A percentile compares a stretch with the other conserved stretches of the same genome.
Conservation (phyloP, 768 basidiomycete species). For the Agrocybe pediades region DNA sequence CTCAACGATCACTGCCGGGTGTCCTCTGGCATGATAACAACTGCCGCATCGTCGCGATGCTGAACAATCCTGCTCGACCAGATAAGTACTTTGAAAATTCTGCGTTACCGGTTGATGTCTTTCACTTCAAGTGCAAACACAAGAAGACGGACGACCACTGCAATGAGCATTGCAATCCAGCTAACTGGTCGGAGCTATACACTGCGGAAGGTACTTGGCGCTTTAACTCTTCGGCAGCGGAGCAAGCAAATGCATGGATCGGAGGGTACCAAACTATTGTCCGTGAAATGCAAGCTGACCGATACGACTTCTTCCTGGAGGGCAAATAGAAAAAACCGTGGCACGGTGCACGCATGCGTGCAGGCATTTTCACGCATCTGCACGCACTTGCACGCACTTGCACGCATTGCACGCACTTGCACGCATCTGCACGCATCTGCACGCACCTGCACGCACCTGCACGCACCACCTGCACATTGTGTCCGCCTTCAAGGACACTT, state of each 20-base stretch:
- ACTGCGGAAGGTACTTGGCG: slow-evolving; percentile 29
- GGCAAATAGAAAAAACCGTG: no score
- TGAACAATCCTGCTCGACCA: slow-evolving; percentile 1
- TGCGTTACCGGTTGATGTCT: slow-evolving; percentile 34
- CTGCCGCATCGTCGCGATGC: slow-evolving; percentile 16
- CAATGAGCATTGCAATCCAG: slow-evolving; percentile 29
- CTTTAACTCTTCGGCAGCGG: slow-evolving; percentile 42
- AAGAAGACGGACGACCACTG: slow-evolving; percentile 27
- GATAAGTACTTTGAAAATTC: slow-evolving; percentile 8
- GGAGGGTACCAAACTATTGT: slow-evolving; percentile 35
- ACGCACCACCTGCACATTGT: no score
- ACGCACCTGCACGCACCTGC: no score
- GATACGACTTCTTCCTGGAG: slow-evolving; percentile 41
- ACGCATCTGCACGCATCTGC: no score
- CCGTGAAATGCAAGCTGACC: slow-evolving; percentile 30
- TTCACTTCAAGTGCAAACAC: slow-evolving; percentile 37
- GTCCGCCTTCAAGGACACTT: no score
- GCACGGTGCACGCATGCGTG: no score
- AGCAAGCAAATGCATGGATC: slow-evolving; percentile 46
- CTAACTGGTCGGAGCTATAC: slow-evolving; percentile 35
- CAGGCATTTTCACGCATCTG: no score
- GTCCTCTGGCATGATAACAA: slow-evolving; percentile 25
- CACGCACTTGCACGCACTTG: no score
- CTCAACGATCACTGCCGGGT: slow-evolving; percentile 15
- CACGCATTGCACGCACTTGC: no score